phyloP scores from a whole-genome alignment of 2,329 filamentous ascomycete genomes.

The Sporothrix schenckii region DNA sequence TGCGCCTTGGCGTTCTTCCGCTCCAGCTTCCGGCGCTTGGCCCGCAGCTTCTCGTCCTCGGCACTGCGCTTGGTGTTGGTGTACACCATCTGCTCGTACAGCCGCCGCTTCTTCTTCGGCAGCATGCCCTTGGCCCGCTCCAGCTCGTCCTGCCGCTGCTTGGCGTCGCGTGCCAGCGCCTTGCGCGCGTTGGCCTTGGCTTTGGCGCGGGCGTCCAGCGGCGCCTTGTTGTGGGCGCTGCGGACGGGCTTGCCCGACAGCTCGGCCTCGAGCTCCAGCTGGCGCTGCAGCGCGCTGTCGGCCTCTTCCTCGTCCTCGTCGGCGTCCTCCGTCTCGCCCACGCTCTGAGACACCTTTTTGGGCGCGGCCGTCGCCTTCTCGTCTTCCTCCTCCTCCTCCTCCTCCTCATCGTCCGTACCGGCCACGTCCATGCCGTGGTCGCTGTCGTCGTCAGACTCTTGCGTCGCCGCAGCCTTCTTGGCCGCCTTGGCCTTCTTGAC shows the following conservation, averaged over 20 bases:
- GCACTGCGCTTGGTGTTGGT: slow-evolving; percentile 91
- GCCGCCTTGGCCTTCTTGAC: slow-evolving; percentile 42
- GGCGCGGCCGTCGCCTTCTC: slow-evolving; percentile 41
- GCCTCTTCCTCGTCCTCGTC: slow-evolving; percentile 60
- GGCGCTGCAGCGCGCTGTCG: slow-evolving; percentile 68
- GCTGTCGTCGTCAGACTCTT: slow-evolving; percentile 45
- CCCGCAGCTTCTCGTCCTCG: slow-evolving; percentile 82
- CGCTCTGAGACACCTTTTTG: not conserved
- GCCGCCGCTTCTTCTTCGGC: slow-evolving; percentile 94
- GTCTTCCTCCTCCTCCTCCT: slow-evolving; percentile 48
- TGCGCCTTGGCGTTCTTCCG: slow-evolving; percentile 55
- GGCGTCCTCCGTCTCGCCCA: slow-evolving; percentile 47
- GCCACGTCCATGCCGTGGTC: slow-evolving; percentile 53
- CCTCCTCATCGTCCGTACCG: slow-evolving; percentile 50
- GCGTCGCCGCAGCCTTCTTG: slow-evolving; percentile 50
- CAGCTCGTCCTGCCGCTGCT: slow-evolving; percentile 80
- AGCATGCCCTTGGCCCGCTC: slow-evolving; percentile 98
- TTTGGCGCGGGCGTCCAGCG: slow-evolving; percentile 59
- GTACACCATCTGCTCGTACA: slow-evolving; percentile 97
- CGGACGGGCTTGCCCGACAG: slow-evolving; percentile 69
- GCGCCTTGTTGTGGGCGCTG: slow-evolving; percentile 38
- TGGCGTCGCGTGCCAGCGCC: slow-evolving; percentile 69
- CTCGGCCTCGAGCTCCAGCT: slow-evolving; percentile 91
- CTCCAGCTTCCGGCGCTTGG: slow-evolving; percentile 90
- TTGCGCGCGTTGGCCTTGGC: slow-evolving; percentile 71